These are phyloP conservation scores for Sporothrix pallida DNA, from an alignment of 2,329 filamentous ascomycete species.

Conservation along the genomic window DNA sequence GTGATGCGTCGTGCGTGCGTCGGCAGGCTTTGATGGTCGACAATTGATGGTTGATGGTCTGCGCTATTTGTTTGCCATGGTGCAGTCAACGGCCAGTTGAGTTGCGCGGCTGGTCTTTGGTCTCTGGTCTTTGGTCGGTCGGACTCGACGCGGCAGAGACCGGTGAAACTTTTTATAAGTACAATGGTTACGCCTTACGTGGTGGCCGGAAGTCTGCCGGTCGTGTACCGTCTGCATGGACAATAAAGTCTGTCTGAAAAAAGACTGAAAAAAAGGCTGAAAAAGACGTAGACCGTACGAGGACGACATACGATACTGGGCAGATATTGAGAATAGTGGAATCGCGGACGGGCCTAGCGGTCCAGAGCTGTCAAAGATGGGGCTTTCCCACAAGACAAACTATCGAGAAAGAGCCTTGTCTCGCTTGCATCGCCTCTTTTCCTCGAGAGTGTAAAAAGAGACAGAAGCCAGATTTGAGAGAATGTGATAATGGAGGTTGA, in stretches of 20 bases:
- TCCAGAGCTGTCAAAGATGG: not conserved
- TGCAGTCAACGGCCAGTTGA: not conserved
- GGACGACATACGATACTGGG: not conserved
- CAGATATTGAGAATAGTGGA: not conserved
- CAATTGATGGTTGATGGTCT: not conserved
- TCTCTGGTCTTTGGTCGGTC: not conserved
- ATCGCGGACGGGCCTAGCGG: not conserved
- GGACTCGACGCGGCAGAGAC: constrained; percentile 14
- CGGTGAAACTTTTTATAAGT: constrained; percentile 1
- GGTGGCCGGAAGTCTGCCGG: too few relatives aligned
- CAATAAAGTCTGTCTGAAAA: too few relatives aligned
- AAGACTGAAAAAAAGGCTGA: too few relatives aligned
- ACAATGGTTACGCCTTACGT: too few relatives aligned
- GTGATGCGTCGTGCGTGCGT: not conserved
- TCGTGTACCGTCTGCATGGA: too few relatives aligned
- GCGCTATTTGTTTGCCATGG: not conserved
- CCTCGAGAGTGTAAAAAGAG: not conserved
- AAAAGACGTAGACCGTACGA: not conserved
- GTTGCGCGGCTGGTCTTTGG: not conserved
- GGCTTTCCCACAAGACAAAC: too few relatives aligned
- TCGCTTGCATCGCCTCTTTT: not conserved
- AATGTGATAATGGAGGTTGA: not conserved
- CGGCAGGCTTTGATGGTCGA: not conserved
- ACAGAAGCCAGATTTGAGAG: too few relatives aligned
- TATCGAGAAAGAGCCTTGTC: not conserved